phyloP scores from a whole-genome alignment of 1,284 basidiomycete genomes.

The Pseudozyma hubeiensis region DNA sequence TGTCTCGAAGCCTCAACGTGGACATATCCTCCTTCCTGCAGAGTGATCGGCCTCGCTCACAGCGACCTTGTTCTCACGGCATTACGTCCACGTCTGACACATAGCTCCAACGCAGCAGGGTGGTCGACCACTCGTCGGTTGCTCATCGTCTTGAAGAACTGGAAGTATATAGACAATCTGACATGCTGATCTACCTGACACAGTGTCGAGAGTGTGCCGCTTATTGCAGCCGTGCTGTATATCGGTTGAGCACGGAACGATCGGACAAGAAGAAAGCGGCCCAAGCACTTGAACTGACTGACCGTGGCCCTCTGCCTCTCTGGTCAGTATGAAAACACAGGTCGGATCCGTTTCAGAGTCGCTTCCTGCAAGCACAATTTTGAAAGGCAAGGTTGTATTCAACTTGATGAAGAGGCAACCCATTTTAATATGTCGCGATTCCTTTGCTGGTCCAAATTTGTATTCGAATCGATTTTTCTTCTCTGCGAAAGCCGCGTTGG shows the following conservation, averaged over 20 bases:
- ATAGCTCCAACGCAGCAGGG: too few species aligned
- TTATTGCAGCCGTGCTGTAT: background rate
- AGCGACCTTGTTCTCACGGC: too few species aligned
- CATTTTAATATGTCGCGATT: background rate
- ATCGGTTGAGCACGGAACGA: slow-evolving; percentile 37
- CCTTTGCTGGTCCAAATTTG: background rate
- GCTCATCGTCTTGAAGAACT: too few species aligned
- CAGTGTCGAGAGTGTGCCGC: slow-evolving; percentile 8
- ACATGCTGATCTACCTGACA: too few species aligned
- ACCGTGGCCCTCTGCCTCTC: too few species aligned
- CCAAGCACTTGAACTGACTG: slow-evolving; percentile 11
- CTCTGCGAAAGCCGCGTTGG: slow-evolving; percentile 11
- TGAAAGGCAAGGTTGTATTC: background rate
- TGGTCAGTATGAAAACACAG: background rate
- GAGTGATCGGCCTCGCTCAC: too few species aligned
- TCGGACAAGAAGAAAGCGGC: slow-evolving; percentile 10
- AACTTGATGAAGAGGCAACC: background rate
- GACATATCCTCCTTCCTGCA: too few species aligned
- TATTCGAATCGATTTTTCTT: background rate
- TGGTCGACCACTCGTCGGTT: too few species aligned
- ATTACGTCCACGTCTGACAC: too few species aligned
- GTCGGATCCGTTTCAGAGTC: slow-evolving; percentile 15
- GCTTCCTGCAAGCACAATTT: background rate
- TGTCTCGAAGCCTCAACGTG: too few species aligned
- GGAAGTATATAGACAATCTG: too few species aligned